Evolutionary conservation across 331 rosid genomes (phyloP), one percentile per base, ranked within the genome.

Genomic region (Stylosanthes scabra): DNA sequence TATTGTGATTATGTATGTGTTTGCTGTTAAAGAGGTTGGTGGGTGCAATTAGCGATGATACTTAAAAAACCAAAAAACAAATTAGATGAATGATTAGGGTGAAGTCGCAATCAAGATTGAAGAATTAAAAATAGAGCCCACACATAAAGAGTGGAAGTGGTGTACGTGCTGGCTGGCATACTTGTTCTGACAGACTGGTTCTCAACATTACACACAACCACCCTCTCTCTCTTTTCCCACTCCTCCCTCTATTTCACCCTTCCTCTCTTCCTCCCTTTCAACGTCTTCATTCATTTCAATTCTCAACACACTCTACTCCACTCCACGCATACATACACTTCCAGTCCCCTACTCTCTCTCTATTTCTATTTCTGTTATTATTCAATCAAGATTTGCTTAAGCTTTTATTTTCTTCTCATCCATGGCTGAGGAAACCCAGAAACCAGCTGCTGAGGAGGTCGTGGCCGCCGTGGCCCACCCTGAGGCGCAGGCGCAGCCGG

Each of bases 171-270:
- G 49, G 56, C 56, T 50, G 86, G 74, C 83, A 68, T 59, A 47
- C 65, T 55, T 20, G 9, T 37, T 16, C 60, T 77, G 69, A 44
- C 86, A 82, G 86, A 68, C 90, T 88, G 94, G 81, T 86, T 79
- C 82, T 74, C n/a, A n/a, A n/a, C n/a, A n/a, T n/a, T n/a, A n/a
- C n/a, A 15, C 12, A 6, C 54, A n/a, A 50, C 31, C 14, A 52
- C 14, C 58, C 7, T 7, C 8, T 13, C 27, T 15, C 46, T 11
- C 40, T n/a, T n/a, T n/a, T n/a, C 20, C 15, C 7, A 1, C 11
- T 57, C 55, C 64, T 29, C 15, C 75, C 7, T 11, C 14, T 49
- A 3, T 5, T 13, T 4, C 7, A 49, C 55, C 12, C 16, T n/a
- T 13, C n/a, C 56, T 9, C 27, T 52, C 27, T 14, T 15, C 58